Evolutionary conservation across 2,329 filamentous ascomycete genomes (phyloP), one percentile per base, ranked within the genome.

Genomic region (Colletotrichum orbiculare): DNA sequence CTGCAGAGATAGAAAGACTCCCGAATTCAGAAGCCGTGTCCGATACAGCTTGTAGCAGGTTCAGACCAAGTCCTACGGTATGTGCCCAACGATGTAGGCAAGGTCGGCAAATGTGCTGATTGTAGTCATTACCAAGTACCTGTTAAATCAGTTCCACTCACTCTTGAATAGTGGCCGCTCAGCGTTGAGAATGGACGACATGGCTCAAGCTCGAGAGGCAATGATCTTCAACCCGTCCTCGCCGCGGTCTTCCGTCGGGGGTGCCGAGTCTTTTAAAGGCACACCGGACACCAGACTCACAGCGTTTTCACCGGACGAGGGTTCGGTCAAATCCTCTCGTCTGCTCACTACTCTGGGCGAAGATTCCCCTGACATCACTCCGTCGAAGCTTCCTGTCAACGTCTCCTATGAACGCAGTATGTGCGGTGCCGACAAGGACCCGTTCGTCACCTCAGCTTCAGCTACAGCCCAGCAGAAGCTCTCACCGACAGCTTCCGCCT

Each of bases 211-310:
- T n/a, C 43, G 49, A 8, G 48, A 67, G 13, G 34, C 34, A 11
- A 45, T 7, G 8, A 47, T 54, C 25, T 80, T 79, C 70, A 79
- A 81, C 69, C 77, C 79, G 6, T 74, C 81, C 38, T 87, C 85
- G 3, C 83, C 85, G 48, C 80, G 78, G 62, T 86, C 85, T 0
- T 85, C 84, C 2, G 79, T 73, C 57, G 84, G 82, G 49, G 81
- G 78, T 17, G 81, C 81, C 38, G 85, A 86, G 55, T 89, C 88
- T 10, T 83, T 82, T 71, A 83, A 87, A 69, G 85, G 83, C 13
- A 91, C 90, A 6, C 89, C 89, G 0, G 87, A 90, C 64, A 90
- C 89, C 8, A 85, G 84, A 54, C 69, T 89, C 46, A 89, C 88
- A 6, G 78, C 84, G 6, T 90, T 91, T 72, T 91, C 89, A 4